phyloP scores from a whole-genome alignment of 164 flowering plant species.

The Berberis thunbergii region DNA sequence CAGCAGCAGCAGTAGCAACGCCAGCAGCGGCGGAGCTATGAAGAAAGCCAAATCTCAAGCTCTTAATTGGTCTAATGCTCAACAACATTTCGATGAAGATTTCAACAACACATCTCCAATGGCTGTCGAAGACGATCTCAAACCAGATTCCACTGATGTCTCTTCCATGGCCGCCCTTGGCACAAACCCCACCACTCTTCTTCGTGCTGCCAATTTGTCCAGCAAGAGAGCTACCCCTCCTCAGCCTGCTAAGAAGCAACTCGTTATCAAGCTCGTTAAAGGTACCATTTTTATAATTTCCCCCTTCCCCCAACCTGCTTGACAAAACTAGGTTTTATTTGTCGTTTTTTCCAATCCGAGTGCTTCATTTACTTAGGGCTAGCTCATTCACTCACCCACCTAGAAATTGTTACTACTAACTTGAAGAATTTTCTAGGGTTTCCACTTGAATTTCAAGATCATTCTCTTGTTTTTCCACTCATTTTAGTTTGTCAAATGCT shows the following conservation, averaged over 20 bases:
- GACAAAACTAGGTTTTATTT: neutral
- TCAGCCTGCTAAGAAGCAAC: slow-evolving; percentile 1
- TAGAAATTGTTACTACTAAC: too few relatives aligned
- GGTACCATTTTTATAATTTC: neutral
- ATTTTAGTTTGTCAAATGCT: too few relatives aligned
- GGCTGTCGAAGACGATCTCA: neutral
- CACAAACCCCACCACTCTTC: neutral
- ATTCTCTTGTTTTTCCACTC: too few relatives aligned
- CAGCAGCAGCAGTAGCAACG: slow-evolving; percentile 10
- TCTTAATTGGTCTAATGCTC: neutral
- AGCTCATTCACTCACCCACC: too few relatives aligned
- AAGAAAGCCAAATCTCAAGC: slow-evolving; percentile 76
- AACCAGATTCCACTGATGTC: neutral
- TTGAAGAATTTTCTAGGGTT: too few relatives aligned
- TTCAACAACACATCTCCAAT: neutral
- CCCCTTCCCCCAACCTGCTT: neutral
- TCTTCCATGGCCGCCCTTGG: neutral
- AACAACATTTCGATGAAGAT: neutral
- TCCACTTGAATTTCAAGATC: too few relatives aligned
- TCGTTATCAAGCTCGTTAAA: neutral
- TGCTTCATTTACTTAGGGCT: neutral
- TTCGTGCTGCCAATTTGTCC: neutral
- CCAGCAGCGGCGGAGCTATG: slow-evolving; percentile 32
- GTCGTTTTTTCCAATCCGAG: neutral
- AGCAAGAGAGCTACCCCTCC: neutral